Evolutionary conservation across 1,284 basidiomycete species (phyloP).

Genomic region (Apiotrichum siamense): DNA sequence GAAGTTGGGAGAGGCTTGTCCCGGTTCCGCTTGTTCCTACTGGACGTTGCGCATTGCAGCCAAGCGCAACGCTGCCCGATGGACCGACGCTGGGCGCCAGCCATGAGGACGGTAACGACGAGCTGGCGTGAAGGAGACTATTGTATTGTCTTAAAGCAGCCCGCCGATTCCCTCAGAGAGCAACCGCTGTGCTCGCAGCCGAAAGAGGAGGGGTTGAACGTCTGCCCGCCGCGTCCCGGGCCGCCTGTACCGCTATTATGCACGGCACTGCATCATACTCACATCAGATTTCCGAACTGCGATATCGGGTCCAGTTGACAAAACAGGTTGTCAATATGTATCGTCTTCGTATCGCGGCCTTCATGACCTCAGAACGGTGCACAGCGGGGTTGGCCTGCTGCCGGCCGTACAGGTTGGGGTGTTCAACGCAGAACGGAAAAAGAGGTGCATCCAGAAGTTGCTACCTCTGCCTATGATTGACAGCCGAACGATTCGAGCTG

Average conservation of each 20-base stretch:
- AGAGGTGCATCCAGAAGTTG: slow-evolving; percentile 27
- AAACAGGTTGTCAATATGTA: slow-evolving; percentile 27
- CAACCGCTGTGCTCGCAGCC: too few relatives aligned
- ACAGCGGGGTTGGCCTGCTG: slow-evolving; percentile 18
- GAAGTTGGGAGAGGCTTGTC: slow-evolving; percentile 17
- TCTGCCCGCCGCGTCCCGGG: too few relatives aligned
- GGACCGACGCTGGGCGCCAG: too few relatives aligned
- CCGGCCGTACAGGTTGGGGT: slow-evolving; percentile 25
- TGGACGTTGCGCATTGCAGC: too few relatives aligned
- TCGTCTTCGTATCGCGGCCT: slow-evolving; percentile 21
- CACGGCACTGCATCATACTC: slow-evolving; percentile 6
- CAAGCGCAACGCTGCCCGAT: too few relatives aligned
- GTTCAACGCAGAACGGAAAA: slow-evolving; percentile 35
- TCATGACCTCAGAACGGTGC: slow-evolving; percentile 17
- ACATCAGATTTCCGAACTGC: slow-evolving; percentile 30
- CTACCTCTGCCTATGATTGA: slow-evolving; percentile 13
- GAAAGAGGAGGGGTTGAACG: too few relatives aligned
- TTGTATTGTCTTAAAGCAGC: too few relatives aligned
- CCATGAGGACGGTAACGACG: too few relatives aligned
- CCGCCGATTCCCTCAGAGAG: too few relatives aligned
- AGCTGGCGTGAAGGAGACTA: too few relatives aligned
- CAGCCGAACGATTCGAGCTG: too few relatives aligned
- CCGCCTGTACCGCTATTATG: too few relatives aligned
- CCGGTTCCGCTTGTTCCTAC: slow-evolving; percentile 7
- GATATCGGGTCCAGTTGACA: slow-evolving; percentile 24